Evolutionary conservation across 192 early-diverging fungal species (phyloP).

Genomic region (Coemansia sp.): DNA sequence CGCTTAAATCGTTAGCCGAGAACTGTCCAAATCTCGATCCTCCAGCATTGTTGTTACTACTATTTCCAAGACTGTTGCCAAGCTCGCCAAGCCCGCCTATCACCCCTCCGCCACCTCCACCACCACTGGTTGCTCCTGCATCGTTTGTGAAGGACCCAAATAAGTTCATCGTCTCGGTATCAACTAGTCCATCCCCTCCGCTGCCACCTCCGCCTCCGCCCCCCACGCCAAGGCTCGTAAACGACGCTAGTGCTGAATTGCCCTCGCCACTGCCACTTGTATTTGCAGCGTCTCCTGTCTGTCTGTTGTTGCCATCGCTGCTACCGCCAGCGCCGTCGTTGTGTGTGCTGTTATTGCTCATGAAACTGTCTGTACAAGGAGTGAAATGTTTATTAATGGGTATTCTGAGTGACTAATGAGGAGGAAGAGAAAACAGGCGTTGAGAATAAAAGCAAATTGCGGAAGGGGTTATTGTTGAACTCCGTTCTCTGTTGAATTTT

Average conservation of each 20-base stretch:
- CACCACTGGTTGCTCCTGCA: background rate
- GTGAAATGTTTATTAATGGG: too few species aligned
- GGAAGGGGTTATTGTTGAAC: too few species aligned
- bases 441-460: too few species aligned
- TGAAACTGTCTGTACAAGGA: background rate
- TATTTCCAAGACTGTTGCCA: background rate
- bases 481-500: too few species aligned
- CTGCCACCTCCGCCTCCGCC: too few species aligned
- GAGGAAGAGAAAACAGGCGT: too few species aligned
- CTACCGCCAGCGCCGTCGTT: background rate
- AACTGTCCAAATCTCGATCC: constrained; percentile 15
- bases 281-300: background rate
- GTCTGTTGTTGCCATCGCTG: background rate
- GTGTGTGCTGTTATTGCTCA: constrained; percentile 4
- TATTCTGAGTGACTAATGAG: too few species aligned
- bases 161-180: constrained; percentile 30
- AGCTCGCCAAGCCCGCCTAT: constrained; percentile 2
- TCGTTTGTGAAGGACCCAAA: constrained; percentile 51
- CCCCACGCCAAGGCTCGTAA: constrained; percentile 23
- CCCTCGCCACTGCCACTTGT: constrained; percentile 7
- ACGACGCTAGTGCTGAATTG: constrained; percentile 28
- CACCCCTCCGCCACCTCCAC: too few species aligned
- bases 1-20: constrained; percentile 22
- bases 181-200: constrained; percentile 14
- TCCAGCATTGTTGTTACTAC: too few species aligned